Percentiles rank a stretch among this genome's conserved stretches.
Evolutionary conservation across 106 monocot genomes (phyloP).

Genomic region (Narthecium ossifragum): DNA sequence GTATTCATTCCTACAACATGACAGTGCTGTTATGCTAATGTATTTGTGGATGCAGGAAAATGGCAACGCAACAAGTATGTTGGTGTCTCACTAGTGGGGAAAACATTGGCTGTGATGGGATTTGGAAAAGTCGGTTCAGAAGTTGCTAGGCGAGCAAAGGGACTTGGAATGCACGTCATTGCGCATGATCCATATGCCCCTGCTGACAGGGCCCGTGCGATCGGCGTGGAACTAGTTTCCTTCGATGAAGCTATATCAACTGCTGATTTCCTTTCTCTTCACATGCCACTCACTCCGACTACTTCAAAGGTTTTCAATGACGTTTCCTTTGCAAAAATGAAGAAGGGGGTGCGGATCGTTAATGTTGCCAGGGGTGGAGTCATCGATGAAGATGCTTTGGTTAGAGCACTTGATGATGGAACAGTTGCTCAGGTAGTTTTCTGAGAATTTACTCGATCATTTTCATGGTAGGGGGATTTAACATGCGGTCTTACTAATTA

Average conservation of each 20-base stretch:
- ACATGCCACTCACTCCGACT: conserved; percentile 79
- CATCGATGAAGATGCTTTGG: conserved; percentile 80
- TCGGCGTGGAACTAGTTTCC: conserved; percentile 82
- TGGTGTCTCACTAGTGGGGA: conserved; percentile 81
- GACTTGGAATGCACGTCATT: conserved; percentile 78
- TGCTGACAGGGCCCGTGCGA: conserved; percentile 71
- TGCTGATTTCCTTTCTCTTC: conserved; percentile 85
- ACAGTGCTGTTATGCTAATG: neutral
- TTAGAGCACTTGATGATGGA: conserved; percentile 82
- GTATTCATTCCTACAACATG: too few species aligned
- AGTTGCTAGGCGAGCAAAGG: conserved; percentile 81
- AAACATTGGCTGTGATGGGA: conserved; percentile 80
- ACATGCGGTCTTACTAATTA: too few species aligned
- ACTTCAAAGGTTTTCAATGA: conserved; percentile 82
- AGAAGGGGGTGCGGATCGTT: conserved; percentile 74
- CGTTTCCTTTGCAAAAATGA: conserved; percentile 60
- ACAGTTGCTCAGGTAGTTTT: conserved; percentile 71
- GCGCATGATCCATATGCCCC: conserved; percentile 89
- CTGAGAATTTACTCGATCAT: neutral
- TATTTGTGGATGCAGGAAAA: conserved; percentile 37
- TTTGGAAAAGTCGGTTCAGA: conserved; percentile 94
- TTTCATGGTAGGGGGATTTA: too few species aligned
- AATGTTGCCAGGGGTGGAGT: conserved; percentile 95
- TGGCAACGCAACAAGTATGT: conserved; percentile 86
- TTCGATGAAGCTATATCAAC: conserved; percentile 75